Percentiles rank a stretch among this genome's conserved stretches.
phyloP scores from a whole-genome alignment of 2,329 filamentous ascomycete genomes.

The Nemania serpens region DNA sequence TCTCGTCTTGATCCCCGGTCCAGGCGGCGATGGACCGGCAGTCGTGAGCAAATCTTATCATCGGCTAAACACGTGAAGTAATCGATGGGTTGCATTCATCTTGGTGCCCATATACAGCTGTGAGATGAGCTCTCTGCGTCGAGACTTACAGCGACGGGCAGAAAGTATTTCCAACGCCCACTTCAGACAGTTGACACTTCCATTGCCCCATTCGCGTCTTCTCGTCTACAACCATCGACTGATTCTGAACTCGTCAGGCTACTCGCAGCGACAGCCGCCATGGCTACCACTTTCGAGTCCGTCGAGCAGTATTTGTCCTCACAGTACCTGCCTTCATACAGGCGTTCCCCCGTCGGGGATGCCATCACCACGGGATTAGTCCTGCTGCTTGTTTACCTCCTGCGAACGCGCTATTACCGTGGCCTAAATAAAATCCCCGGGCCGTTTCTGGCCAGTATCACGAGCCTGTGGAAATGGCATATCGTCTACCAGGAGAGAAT shows the following conservation, averaged over 20 bases:
- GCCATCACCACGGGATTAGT: not conserved
- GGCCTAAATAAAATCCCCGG: conserved; percentile 20
- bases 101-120: no score
- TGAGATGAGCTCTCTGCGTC: not conserved
- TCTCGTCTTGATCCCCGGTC: not conserved
- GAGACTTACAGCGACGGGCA: not conserved
- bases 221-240: not conserved
- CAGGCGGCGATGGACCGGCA: not conserved
- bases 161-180: not conserved
- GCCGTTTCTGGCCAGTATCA: conserved; percentile 20
- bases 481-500: conserved; percentile 13
- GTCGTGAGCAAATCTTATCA: not conserved
- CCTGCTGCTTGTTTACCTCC: conserved; percentile 3
- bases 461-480: conserved; percentile 24
- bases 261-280: not conserved
- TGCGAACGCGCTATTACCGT: conserved; percentile 17
- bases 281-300: not conserved
- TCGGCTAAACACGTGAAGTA: not conserved
- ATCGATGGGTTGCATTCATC: not conserved
- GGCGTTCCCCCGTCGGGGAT: not conserved
- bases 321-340: not conserved
- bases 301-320: conserved; percentile 1
- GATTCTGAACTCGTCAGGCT: not conserved
- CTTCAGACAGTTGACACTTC: not conserved
- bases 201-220: not conserved